These are phyloP conservation scores for Colletotrichum orchidophilum DNA, from an alignment of 2,329 filamentous ascomycete species.

Conservation along the genomic window DNA sequence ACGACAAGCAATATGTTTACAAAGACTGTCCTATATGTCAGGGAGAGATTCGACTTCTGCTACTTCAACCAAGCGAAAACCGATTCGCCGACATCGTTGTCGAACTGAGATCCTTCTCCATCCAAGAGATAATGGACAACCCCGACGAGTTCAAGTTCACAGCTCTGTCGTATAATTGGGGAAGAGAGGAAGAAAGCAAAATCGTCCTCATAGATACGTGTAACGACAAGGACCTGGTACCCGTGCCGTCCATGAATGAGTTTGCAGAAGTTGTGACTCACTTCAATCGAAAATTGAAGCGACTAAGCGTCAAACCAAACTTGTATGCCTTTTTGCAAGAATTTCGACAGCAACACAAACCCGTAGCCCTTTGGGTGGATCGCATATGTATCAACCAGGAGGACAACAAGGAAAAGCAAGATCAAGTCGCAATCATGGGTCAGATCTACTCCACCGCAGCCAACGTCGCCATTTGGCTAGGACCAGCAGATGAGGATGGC, in stretches of 20 bases:
- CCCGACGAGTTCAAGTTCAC: not conserved
- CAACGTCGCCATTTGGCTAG: not conserved
- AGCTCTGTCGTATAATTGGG: not conserved
- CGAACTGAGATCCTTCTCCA: not conserved
- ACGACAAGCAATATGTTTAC: too few relatives aligned
- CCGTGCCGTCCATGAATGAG: not conserved
- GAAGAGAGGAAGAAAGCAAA: not conserved
- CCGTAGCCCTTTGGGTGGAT: slow-evolving; percentile 11
- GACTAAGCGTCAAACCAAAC: not conserved
- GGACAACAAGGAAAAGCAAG: not conserved
- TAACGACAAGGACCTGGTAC: not conserved
- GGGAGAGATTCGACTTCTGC: not conserved
- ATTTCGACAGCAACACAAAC: not conserved
- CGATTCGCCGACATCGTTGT: not conserved
- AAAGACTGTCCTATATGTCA: too few relatives aligned
- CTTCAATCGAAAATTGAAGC: not conserved
- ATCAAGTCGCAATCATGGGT: not conserved
- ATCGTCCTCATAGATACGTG: not conserved
- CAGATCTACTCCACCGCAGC: not conserved
- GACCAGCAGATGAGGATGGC: not conserved
- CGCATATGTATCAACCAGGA: slow-evolving; percentile 11
- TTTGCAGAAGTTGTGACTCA: not conserved
- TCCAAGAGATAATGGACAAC: not conserved
- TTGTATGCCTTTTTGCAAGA: not conserved
- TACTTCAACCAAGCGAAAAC: not conserved